Base-by-base conservation (phyloP, 2,329 filamentous ascomycete species). In the Xylariaceae sp. region DNA sequence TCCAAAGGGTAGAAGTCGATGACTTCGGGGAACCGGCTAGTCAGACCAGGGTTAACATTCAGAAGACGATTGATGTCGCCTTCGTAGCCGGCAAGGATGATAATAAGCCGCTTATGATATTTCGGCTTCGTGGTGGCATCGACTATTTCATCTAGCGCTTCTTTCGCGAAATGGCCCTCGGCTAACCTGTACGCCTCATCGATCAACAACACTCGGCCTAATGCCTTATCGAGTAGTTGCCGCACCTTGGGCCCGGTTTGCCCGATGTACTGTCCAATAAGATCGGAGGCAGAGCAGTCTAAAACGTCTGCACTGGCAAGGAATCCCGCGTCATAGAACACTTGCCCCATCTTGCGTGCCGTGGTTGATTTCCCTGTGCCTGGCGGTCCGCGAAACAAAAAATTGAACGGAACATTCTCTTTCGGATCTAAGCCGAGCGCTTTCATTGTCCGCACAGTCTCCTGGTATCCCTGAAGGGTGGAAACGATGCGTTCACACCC, bases 261-360 rank as follows among this genome's bases (percentile, higher is more conserved):
- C 0, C 83, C 84, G 0, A 85, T 58, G 15, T 84, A 92, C 55
- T 87, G 75, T 0, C 83, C 88, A 1, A 92, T 76, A 0, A 92
- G 67, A 27, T 92, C 87, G 0, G 84, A 83, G 0, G 86, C 85
- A 0, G 88, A 91, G 39, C 78, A 82, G 48, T 91, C 85, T 0
- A 85, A 67, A 0, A 91, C 85, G 21, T 86, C 80, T 0, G 76
- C 78, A 0, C 75, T 75, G 0, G 81, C 71, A 0, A 92, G 72
- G 27, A 92, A 81, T 0, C 87, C 87, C 77, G 91, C 82, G 60
- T 92, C 84, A 63, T 89, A 92, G 64, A 83, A 92, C 0, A 92
- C 75, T 57, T 89, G 81, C 3, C 88, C 88, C 79, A 92, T 89
- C 56, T 86, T 88, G n/a, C 79, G 74, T 0, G 89, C 89, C 0